Base-by-base conservation (phyloP, 2,329 filamentous ascomycete genomes). In the Phoma herbarum region DNA sequence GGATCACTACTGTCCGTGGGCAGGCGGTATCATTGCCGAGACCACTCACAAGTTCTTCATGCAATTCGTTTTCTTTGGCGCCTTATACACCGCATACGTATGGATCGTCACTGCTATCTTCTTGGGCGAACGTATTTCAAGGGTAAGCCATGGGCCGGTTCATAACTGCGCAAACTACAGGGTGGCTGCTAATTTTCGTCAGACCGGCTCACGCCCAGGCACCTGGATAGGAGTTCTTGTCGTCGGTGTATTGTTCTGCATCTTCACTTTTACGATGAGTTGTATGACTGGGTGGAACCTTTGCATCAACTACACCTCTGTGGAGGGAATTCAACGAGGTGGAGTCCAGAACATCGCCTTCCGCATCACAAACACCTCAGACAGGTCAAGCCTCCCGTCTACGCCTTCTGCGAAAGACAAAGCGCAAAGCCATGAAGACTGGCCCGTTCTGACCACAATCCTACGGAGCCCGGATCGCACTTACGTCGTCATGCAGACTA, bases 1-100 rank as follows among this genome's bases (percentile, higher is more conserved):
- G 90, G 94, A 98, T 63, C 94, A 98, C 73, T 95, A 93, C 70
- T 99, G 95, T 71, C 95, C 94, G 0, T 98, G 88, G 87, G 93
- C 96, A n/a, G 94, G 94, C 4, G 95, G 94, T 22, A 91, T 97
- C 64, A 88, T 99, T 10, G 90, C 88, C 0, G 93, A 97, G 75
- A 93, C 87, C 1, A 82, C 89, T 2, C 93, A 94, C 80, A 97
- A 97, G 70, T 97, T 92, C 77, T 98, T 99, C 72, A 81, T 93
- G 11, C 95, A 97, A 66, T 97, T 97, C 71, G 87, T 88, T 16
- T 84, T 86, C 42, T 97, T 95, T 74, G 87, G 87, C 1, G 79
- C 86, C 4, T 68, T 92, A 4, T 91, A 89, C 67, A 92, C 89
- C 64, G 76, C 81, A 2, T 85, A 91, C 58, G 78, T 85, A 10